Evolutionary conservation across 306 rosid genomes (phyloP).

Genomic region (Citrullus amarus): DNA sequence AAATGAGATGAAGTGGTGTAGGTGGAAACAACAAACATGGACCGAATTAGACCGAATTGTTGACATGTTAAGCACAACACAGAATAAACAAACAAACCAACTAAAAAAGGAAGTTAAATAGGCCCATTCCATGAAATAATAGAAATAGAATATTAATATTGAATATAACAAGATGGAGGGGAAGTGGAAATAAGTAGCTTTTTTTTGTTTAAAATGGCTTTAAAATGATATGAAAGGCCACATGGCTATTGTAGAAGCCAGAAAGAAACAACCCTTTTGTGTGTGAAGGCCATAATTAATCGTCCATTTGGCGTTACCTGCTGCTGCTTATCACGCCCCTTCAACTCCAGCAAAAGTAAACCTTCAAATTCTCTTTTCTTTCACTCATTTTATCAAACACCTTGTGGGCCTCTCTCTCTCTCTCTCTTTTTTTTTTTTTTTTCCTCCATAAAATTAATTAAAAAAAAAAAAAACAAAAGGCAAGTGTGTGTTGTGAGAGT

Average conservation of each 20-base stretch:
- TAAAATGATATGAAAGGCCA: background rate
- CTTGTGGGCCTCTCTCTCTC: background rate
- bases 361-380: background rate
- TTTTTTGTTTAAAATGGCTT: background rate
- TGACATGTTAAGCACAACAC: background rate
- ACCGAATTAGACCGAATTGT: constrained; percentile 3
- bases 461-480: no score
- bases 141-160: background rate
- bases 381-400: background rate
- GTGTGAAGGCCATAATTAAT: background rate
- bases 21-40: background rate
- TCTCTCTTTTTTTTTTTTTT: background rate
- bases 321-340: background rate
- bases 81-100: background rate
- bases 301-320: background rate
- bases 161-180: background rate
- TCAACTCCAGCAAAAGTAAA: background rate
- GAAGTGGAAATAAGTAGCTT: background rate
- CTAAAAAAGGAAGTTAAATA: no score
- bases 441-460: background rate
- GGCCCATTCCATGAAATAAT: background rate
- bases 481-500: background rate
- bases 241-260: background rate
- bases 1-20: background rate
- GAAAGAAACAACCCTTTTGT: background rate